Conservation (phyloP, 176 grass and related monocot species). For the Cenchrus purpureus region DNA sequence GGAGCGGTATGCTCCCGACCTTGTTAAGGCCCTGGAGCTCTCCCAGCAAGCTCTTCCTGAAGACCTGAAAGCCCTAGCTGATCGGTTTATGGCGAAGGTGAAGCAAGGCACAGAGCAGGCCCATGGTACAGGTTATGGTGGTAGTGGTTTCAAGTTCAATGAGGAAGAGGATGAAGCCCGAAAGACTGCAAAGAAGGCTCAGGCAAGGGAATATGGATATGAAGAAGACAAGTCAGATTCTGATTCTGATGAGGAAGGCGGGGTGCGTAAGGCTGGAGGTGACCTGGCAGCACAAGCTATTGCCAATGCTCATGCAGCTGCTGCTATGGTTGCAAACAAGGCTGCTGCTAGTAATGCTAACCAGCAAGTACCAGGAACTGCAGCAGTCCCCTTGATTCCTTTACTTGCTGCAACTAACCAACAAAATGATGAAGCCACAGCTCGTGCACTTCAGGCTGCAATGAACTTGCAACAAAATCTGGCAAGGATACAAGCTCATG, state of each 20-base stretch:
- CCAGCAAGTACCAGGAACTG: constrained; percentile 45
- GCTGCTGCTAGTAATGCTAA: constrained; percentile 54
- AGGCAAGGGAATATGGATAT: constrained; percentile 93
- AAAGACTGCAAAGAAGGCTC: constrained; percentile 83
- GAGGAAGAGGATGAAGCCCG: constrained; percentile 97
- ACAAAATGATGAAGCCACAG: constrained; percentile 76
- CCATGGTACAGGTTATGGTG: constrained; percentile 97
- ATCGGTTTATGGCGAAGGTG: constrained; percentile 89
- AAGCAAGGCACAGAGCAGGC: constrained; percentile 87
- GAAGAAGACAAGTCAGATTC: constrained; percentile 97
- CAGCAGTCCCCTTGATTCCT: constrained; percentile 55
- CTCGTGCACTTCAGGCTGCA: constrained; percentile 88
- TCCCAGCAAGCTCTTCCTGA: constrained; percentile 88
- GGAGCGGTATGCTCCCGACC: constrained; percentile 87
- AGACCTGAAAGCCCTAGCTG: constrained; percentile 83
- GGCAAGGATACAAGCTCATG: constrained; percentile 90
- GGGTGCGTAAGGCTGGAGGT: constrained; percentile 78
- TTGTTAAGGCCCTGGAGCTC: constrained; percentile 91
- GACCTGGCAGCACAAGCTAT: constrained; percentile 66
- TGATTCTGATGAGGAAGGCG: constrained; percentile 86
- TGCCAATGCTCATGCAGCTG: constrained; percentile 67
- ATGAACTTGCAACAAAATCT: constrained; percentile 85
- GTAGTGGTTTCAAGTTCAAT: constrained; percentile 95
- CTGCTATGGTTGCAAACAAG: constrained; percentile 68
- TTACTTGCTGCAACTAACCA: constrained; percentile 48